phyloP scores from a whole-genome alignment of 1,284 basidiomycete species.

The Ganoderma boninense region DNA sequence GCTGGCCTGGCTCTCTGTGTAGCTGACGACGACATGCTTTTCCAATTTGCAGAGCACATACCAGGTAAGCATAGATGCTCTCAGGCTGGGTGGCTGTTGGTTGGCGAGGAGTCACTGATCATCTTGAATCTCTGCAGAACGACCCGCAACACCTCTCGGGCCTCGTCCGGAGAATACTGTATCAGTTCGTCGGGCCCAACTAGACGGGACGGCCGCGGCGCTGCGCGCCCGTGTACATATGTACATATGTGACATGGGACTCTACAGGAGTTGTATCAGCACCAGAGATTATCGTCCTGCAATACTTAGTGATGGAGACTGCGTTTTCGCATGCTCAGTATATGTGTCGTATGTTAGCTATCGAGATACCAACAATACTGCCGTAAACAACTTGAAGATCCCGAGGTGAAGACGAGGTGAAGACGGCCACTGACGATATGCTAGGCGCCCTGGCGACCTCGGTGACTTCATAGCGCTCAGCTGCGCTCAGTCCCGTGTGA shows the following conservation, averaged over 20 bases:
- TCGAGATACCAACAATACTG: neutral
- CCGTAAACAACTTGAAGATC: neutral
- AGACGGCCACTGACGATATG: neutral
- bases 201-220: slow-evolving; percentile 37
- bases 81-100: neutral
- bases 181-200: slow-evolving; percentile 93
- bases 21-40: neutral
- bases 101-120: slow-evolving; percentile 20
- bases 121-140: slow-evolving; percentile 61
- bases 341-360: neutral
- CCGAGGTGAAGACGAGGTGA: neutral
- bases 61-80: slow-evolving; percentile 44
- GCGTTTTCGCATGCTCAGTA: too few relatives aligned
- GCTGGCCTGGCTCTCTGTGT: too few relatives aligned
- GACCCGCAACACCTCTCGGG: slow-evolving; percentile 91
- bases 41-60: slow-evolving; percentile 51
- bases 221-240: neutral
- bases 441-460: too few relatives aligned
- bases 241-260: neutral
- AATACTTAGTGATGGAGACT: neutral
- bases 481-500: neutral
- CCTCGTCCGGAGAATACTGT: slow-evolving; percentile 86
- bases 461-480: slow-evolving; percentile 21
- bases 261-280: slow-evolving; percentile 5
- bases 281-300: neutral